Evolutionary conservation across 1,284 basidiomycete species (phyloP), one percentile per base, ranked within the genome.

Genomic region (Boletellus sp.): DNA sequence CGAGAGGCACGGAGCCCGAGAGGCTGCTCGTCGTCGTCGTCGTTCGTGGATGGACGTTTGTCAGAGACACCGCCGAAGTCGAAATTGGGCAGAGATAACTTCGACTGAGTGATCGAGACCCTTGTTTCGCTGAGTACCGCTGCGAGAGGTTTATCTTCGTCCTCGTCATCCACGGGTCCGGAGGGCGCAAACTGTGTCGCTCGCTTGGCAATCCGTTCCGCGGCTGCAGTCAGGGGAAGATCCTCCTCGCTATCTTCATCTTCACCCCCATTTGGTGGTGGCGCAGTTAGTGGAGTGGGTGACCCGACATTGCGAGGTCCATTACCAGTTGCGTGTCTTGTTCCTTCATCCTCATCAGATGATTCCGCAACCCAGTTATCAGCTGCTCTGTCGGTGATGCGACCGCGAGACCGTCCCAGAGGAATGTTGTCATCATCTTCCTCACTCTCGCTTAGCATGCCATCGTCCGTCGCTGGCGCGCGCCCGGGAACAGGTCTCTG

Each of bases 101-200:
- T 78, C 26, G 77, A 71, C 63, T 81, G 82, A 55, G 74, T 71
- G 39, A 83, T 56, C 11, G 49, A 72, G 38, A 73, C 59, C 62
- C 75, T 78, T 18, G 77, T 69, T 66, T 84, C 81, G 57, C 74
- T 72, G 39, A 88, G 64, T 11, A 90, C 66, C 44, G 72, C 73
- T 8, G 84, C 81, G 32, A 91, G 69, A 8, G 89, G 89, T 58
- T 78, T 77, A 58, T 91, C 89, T 60, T 91, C 89, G 58, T 82
- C 80, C 26, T 67, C 67, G 15, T 66, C 69, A 18, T 57, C 57
- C 18, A 45, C 5, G 16, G 57, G 19, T 30, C 44, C 56, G 18
- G 51, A 38, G 30, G 44, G 54, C 38, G 54, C 50, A 16, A 68
- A 47, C 8, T 57, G 65, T 13, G 62, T 58, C 16, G 56, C 50